A percentile compares a stretch with the other conserved stretches of the same genome.
phyloP scores from a whole-genome alignment of 306 rosid genomes.

The Trifolium dubium region DNA sequence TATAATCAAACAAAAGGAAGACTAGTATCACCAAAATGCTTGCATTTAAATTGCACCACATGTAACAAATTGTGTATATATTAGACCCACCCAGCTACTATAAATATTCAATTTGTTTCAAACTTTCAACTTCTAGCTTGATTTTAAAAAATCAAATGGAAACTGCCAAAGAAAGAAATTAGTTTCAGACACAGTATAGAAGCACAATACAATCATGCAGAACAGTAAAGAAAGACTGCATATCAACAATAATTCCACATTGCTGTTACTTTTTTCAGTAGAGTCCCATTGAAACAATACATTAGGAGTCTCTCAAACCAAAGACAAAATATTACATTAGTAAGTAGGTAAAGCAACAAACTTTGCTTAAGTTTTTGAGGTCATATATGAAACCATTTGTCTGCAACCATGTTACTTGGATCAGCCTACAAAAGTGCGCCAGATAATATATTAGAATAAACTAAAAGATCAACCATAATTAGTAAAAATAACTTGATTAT shows the following conservation, averaged over 20 bases:
- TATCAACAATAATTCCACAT: slow-evolving; percentile 19
- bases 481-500: slow-evolving; percentile 26
- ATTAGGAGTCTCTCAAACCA: slow-evolving; percentile 12
- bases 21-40: slow-evolving; percentile 1
- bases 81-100: slow-evolving; percentile 24
- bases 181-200: not conserved
- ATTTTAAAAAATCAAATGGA: slow-evolving; percentile 19
- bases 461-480: slow-evolving; percentile 7
- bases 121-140: slow-evolving; percentile 27
- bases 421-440: slow-evolving; percentile 69
- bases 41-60: slow-evolving; percentile 11
- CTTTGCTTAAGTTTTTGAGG: slow-evolving; percentile 65
- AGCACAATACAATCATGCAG: slow-evolving; percentile 4
- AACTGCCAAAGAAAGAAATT: slow-evolving; percentile 35
- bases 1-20: slow-evolving; percentile 2
- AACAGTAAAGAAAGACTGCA: slow-evolving; percentile 19
- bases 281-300: slow-evolving; percentile 25
- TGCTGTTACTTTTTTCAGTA: not conserved
- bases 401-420: slow-evolving; percentile 84
- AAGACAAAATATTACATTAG: slow-evolving; percentile 38
- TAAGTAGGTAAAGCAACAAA: slow-evolving; percentile 68
- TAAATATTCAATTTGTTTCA: slow-evolving; percentile 13
- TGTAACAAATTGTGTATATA: not conserved
- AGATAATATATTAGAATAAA: slow-evolving; percentile 30
- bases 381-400: slow-evolving; percentile 79